These are phyloP conservation scores for Malus hybrid DNA, from an alignment of 331 rosid species.

Conservation along the genomic window DNA sequence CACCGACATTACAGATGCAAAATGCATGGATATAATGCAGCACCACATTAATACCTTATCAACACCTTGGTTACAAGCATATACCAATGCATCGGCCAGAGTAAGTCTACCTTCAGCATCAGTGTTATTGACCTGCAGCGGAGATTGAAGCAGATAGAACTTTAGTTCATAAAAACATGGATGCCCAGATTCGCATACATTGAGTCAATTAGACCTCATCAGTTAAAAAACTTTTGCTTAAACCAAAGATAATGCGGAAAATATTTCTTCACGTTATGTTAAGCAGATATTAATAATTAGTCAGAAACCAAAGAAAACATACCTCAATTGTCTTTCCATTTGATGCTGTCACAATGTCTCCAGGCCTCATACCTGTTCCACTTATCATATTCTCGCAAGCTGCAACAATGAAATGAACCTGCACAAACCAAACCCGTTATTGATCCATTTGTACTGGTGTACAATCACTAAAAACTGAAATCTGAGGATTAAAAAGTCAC, in stretches of 20 bases:
- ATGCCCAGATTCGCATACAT: background rate
- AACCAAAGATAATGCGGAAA: background rate
- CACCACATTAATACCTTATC: conserved; percentile 53
- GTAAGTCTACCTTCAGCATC: conserved; percentile 99
- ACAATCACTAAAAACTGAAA: conserved; percentile 6
- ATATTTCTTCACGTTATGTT: background rate
- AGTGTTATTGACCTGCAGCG: conserved; percentile 77
- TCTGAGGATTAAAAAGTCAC: background rate
- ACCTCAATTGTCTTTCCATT: conserved; percentile 99
- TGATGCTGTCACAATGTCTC: conserved; percentile 94
- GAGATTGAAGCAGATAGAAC: conserved; percentile 18
- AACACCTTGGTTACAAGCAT: conserved; percentile 97
- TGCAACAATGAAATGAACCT: conserved; percentile 93
- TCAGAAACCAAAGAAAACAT: conserved; percentile 1
- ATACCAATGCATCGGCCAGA: conserved; percentile 88
- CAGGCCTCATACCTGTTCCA: conserved; percentile 99
- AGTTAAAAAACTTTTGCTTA: background rate
- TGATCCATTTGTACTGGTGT: background rate
- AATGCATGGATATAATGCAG: conserved; percentile 6
- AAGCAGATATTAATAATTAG: background rate
- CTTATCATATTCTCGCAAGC: conserved; percentile 99
- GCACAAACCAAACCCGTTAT: conserved; percentile 18
- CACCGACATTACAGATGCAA: background rate
- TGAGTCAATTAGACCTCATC: background rate
- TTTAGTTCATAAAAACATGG: background rate